Evolutionary conservation across 2,329 filamentous ascomycete species (phyloP).

Genomic region (Colletotrichum navitas): DNA sequence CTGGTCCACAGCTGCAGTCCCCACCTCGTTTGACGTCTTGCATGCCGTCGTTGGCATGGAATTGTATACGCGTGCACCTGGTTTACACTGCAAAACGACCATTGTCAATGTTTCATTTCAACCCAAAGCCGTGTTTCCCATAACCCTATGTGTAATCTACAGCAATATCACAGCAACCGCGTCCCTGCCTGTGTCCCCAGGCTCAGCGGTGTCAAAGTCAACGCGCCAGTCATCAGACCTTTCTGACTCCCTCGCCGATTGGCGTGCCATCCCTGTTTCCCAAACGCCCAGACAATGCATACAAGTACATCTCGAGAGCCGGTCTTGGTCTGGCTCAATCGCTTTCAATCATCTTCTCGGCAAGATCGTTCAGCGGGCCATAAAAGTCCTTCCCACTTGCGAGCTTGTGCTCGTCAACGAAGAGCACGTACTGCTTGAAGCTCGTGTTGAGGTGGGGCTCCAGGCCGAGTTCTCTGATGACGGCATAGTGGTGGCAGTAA

Average conservation of each 20-base stretch:
- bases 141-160: slow-evolving; percentile 38
- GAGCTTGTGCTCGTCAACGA: slow-evolving; percentile 95
- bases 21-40: slow-evolving; percentile 27
- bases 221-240: slow-evolving; percentile 32
- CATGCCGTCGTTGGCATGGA: slow-evolving; percentile 5
- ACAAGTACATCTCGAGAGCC: slow-evolving; percentile 8
- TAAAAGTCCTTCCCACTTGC: slow-evolving; percentile 97
- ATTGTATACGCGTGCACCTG: slow-evolving; percentile 2
- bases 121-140: slow-evolving; percentile 13
- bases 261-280: slow-evolving; percentile 28
- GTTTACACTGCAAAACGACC: background rate
- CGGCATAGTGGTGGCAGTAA: slow-evolving; percentile 99
- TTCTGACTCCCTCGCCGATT: slow-evolving; percentile 30
- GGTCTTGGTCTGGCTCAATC: slow-evolving; percentile 67
- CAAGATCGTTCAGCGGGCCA: slow-evolving; percentile 93
- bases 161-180: slow-evolving; percentile 42
- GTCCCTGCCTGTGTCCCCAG: slow-evolving; percentile 10
- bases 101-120: slow-evolving; percentile 26
- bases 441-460: slow-evolving; percentile 98
- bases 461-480: slow-evolving; percentile 92
- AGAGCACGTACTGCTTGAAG: slow-evolving; percentile 99
- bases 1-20: background rate
- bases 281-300: slow-evolving; percentile 42
- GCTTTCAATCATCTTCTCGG: slow-evolving; percentile 97
- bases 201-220: slow-evolving; percentile 22